Percentiles rank a stretch among this genome's conserved stretches.
phyloP scores from a whole-genome alignment of 805 yeast species.

The Tetrapisispora phaffii region DNA sequence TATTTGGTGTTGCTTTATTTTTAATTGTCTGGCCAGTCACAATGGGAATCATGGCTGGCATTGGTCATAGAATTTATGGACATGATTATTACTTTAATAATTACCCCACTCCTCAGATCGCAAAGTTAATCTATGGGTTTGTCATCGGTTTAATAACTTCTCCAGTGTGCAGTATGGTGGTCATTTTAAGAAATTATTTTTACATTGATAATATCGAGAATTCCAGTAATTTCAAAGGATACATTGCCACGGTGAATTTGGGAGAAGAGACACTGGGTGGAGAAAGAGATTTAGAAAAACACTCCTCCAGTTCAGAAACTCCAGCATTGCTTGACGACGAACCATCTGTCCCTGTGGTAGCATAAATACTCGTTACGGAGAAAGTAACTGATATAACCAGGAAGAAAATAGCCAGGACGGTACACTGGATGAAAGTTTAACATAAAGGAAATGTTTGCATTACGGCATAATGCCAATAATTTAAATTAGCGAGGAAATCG shows the following conservation, averaged over 20 bases:
- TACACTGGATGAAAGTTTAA: too few relatives aligned
- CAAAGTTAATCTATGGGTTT: constrained; percentile 16
- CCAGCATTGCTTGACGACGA: too few relatives aligned
- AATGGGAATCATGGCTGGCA: constrained; percentile 20
- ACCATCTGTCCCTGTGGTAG: background rate
- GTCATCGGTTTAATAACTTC: constrained; percentile 14
- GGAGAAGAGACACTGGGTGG: background rate
- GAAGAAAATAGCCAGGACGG: background rate
- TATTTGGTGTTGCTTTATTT: constrained; percentile 11
- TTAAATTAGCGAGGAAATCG: too few relatives aligned
- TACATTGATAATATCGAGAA: constrained; percentile 1
- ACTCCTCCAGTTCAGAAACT: background rate
- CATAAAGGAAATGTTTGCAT: too few relatives aligned
- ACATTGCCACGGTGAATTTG: background rate
- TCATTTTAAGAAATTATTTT: constrained; percentile 12
- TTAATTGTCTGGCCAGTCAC: constrained; percentile 21
- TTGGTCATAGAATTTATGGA: constrained; percentile 11
- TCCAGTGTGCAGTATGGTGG: constrained; percentile 11
- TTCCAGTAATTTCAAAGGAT: background rate
- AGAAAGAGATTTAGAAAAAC: constrained; percentile 1
- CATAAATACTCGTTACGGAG: background rate
- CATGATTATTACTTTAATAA: constrained; percentile 13
- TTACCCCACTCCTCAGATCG: constrained; percentile 18
- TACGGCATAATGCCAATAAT: too few relatives aligned
- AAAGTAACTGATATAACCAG: background rate